A percentile compares a stretch with the other conserved stretches of the same genome.
phyloP scores from a whole-genome alignment of 371 early-diverging fungal genomes.

The Smittium culicis region DNA sequence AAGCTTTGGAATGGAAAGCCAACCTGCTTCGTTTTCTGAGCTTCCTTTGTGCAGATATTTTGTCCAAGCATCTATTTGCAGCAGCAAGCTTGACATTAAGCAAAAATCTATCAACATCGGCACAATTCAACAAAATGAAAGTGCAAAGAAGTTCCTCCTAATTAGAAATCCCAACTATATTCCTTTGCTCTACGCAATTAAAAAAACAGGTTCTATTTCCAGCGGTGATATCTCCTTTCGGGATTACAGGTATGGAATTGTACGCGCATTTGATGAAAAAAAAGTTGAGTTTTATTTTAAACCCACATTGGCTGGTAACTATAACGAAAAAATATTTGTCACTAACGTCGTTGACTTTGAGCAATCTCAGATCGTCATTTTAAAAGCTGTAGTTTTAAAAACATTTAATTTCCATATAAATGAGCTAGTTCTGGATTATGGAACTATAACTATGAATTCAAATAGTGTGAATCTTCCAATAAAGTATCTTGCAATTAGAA shows the following conservation, averaged over 20 bases:
- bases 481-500: constrained; percentile 47
- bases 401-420: constrained; percentile 79
- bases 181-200: constrained; percentile 77
- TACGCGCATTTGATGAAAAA: constrained; percentile 79
- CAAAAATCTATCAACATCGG: constrained; percentile 97
- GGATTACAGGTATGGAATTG: constrained; percentile 59
- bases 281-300: constrained; percentile 87
- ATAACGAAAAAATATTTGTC: constrained; percentile 72
- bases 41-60: constrained; percentile 93
- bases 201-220: constrained; percentile 90
- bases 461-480: background rate
- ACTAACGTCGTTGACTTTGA: constrained; percentile 80
- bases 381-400: constrained; percentile 86
- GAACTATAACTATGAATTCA: constrained; percentile 23
- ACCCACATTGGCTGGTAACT: constrained; percentile 75
- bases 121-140: constrained; percentile 70
- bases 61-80: constrained; percentile 65
- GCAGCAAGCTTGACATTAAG: constrained; percentile 81
- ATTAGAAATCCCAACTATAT: constrained; percentile 83
- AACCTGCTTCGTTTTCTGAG: background rate
- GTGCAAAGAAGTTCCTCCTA: constrained; percentile 73
- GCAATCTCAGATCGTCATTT: constrained; percentile 58
- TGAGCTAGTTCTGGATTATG: constrained; percentile 60
- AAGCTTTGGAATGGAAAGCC: background rate
- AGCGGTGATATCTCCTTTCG: constrained; percentile 75